These are phyloP conservation scores for Ramaria sp. DNA, from an alignment of 768 basidiomycete genomes.

Conservation along the genomic window DNA sequence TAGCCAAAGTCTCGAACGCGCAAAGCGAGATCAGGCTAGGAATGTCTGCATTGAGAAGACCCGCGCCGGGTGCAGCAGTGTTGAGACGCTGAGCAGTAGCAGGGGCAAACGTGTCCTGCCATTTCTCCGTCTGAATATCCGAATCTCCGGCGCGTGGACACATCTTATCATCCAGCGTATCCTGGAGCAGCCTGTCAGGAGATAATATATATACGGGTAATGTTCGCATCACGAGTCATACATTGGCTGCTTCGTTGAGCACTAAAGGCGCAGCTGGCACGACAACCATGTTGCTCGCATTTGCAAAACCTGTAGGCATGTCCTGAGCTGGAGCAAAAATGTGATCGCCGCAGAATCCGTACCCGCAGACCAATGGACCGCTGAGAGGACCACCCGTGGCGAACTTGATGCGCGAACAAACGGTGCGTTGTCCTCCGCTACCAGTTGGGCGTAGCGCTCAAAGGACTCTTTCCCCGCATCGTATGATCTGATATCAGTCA, in stretches of 20 bases:
- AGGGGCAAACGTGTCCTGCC: conserved; percentile 45
- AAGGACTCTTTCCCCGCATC: conserved; percentile 42
- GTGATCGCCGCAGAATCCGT: not conserved
- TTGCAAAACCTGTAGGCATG: conserved; percentile 40
- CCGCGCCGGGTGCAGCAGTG: conserved; percentile 46
- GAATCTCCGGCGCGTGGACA: conserved; percentile 47
- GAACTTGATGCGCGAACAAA: conserved; percentile 42
- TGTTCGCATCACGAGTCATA: not conserved
- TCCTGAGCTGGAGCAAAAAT: not conserved
- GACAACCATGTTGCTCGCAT: conserved; percentile 35
- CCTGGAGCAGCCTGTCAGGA: conserved; percentile 26
- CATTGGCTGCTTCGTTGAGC: conserved; percentile 41
- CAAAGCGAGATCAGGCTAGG: conserved; percentile 61
- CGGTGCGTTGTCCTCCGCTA: conserved; percentile 34
- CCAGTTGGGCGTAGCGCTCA: conserved; percentile 40
- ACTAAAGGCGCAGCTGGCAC: conserved; percentile 44
- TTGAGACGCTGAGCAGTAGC: conserved; percentile 52
- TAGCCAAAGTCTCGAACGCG: conserved; percentile 66
- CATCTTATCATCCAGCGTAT: conserved; percentile 56
- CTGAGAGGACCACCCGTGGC: conserved; percentile 52
- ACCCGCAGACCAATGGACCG: conserved; percentile 63
- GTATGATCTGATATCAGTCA: conserved; percentile 27
- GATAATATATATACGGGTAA: not conserved
- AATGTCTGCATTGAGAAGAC: conserved; percentile 43
- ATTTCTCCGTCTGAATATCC: conserved; percentile 33